Evolutionary conservation across 768 basidiomycete species (phyloP).

Genomic region (Rhizopogon vinicolor): DNA sequence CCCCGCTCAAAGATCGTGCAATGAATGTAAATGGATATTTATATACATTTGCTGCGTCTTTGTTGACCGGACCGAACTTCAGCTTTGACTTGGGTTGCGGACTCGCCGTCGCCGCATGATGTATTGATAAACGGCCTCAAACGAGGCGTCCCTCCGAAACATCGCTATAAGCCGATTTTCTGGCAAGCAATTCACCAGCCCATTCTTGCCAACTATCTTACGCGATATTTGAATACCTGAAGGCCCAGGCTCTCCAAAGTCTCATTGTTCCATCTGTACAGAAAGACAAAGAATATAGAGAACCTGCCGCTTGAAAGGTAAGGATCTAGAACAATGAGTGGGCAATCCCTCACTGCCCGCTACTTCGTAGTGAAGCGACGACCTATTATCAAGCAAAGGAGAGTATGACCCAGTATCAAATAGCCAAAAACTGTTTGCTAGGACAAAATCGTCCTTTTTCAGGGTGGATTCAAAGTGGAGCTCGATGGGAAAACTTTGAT

Average conservation of each 20-base stretch:
- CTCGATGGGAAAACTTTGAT: conserved; percentile 49
- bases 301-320: conserved; percentile 7
- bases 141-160: conserved; percentile 71
- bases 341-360: not conserved
- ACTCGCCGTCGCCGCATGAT: conserved; percentile 43
- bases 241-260: conserved; percentile 54
- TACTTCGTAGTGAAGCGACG: conserved; percentile 13
- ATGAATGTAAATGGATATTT: conserved; percentile 52
- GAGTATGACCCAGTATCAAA: conserved; percentile 39
- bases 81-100: conserved; percentile 74
- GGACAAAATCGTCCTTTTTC: conserved; percentile 44
- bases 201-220: not conserved
- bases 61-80: not conserved
- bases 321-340: not conserved
- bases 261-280: conserved; percentile 47
- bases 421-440: conserved; percentile 44
- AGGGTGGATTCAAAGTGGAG: conserved; percentile 60
- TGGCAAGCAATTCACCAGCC: conserved; percentile 36
- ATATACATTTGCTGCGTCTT: not conserved
- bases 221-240: not conserved
- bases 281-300: conserved; percentile 15
- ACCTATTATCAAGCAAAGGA: conserved; percentile 48
- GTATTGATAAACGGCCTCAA: conserved; percentile 76
- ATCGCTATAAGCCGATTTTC: conserved; percentile 56
- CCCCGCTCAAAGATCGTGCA: conserved; percentile 45